Conservation (phyloP, 2,329 filamentous ascomycete genomes). For the Balansia obtecta region DNA sequence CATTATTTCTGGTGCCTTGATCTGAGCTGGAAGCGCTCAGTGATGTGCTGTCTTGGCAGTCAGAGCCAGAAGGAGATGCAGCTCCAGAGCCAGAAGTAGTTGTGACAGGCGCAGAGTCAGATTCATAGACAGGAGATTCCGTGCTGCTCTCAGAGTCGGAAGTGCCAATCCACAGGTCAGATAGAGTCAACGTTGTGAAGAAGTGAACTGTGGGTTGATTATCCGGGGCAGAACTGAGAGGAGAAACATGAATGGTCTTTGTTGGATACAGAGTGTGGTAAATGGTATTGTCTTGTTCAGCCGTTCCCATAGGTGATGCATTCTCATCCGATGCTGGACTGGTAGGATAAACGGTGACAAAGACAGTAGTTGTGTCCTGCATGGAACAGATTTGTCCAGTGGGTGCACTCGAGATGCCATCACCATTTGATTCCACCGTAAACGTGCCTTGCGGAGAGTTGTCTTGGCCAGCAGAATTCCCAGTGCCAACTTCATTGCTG, state of each 20-base stretch:
- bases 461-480: slow-evolving; percentile 5
- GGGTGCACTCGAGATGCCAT: slow-evolving; percentile 3
- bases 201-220: slow-evolving; percentile 12
- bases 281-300: slow-evolving; percentile 11
- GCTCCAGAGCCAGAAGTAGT: slow-evolving; percentile 8
- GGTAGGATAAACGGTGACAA: slow-evolving; percentile 32
- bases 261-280: slow-evolving; percentile 13
- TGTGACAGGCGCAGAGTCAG: slow-evolving; percentile 7
- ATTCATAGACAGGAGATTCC: background rate
- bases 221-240: slow-evolving; percentile 8
- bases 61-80: slow-evolving; percentile 9
- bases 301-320: slow-evolving; percentile 5
- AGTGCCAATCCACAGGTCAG: slow-evolving; percentile 19
- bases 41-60: slow-evolving; percentile 7
- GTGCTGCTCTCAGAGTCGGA: slow-evolving; percentile 7
- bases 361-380: slow-evolving; percentile 30
- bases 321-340: slow-evolving; percentile 11
- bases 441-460: slow-evolving; percentile 3
- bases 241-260: slow-evolving; percentile 15
- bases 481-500: slow-evolving; percentile 9
- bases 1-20: slow-evolving; percentile 2
- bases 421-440: slow-evolving; percentile 3
- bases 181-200: slow-evolving; percentile 24
- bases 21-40: slow-evolving; percentile 8
- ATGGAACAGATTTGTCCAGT: slow-evolving; percentile 25